Conservation (phyloP, 768 basidiomycete genomes). For the Leccinellum luteum region DNA sequence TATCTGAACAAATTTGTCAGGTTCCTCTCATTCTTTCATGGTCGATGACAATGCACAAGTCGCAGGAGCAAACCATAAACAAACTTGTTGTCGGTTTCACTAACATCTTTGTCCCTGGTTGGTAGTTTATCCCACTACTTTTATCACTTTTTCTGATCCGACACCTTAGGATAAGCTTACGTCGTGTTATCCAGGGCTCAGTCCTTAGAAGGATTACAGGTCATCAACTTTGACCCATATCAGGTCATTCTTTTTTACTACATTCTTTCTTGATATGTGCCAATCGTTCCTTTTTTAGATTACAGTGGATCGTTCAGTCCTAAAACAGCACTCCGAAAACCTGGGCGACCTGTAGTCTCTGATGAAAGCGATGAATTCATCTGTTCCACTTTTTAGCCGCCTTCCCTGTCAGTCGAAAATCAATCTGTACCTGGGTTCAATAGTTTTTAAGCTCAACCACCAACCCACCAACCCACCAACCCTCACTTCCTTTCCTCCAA, state of each 20-base stretch:
- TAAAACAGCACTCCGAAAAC: no score
- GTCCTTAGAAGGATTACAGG: neutral
- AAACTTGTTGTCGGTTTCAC: neutral
- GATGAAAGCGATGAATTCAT: no score
- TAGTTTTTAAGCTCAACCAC: no score
- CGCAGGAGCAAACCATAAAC: neutral
- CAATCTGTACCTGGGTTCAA: no score
- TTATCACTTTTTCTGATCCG: neutral
- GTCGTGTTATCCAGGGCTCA: neutral
- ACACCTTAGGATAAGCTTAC: neutral
- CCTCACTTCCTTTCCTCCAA: no score
- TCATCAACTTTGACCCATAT: neutral
- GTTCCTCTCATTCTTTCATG: neutral
- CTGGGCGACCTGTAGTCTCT: no score
- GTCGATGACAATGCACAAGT: neutral
- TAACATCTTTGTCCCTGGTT: neutral
- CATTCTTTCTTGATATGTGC: no score
- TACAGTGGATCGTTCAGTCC: no score
- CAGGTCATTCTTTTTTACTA: neutral
- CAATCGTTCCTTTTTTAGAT: no score
- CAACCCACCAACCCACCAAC: no score
- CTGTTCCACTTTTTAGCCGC: no score
- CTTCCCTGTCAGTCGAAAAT: no score
- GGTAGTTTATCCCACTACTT: neutral
- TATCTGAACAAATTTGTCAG: neutral